These are phyloP conservation scores for Saccharomyces hybrid DNA, from an alignment of 1,139 yeast species.

Conservation along the genomic window DNA sequence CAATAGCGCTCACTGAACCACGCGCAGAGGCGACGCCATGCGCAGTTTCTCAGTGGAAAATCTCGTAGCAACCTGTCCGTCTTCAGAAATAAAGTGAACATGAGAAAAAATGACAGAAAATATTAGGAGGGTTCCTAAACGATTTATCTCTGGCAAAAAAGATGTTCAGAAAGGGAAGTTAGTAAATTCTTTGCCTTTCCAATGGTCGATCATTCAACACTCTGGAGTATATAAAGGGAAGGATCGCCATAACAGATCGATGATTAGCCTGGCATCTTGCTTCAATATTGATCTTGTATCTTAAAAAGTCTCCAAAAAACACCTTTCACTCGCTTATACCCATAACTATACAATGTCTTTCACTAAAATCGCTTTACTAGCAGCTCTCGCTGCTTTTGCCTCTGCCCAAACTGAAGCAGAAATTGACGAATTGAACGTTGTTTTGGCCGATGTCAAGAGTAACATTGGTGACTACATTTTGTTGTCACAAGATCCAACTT, in stretches of 20 bases:
- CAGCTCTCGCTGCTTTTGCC: conserved; percentile 3
- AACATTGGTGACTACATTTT: conserved; percentile 4
- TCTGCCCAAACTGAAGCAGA: conserved; percentile 2
- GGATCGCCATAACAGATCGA: neutral
- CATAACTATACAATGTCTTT: neutral
- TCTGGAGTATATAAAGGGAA: neutral
- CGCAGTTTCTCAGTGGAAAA: neutral
- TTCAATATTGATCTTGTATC: neutral
- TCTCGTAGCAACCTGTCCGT: neutral
- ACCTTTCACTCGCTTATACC: conserved; percentile 3
- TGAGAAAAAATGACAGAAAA: neutral
- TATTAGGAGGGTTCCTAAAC: neutral
- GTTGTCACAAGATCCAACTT: conserved; percentile 1
- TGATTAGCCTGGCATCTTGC: neutral
- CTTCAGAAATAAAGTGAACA: neutral
- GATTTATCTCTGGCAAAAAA: neutral
- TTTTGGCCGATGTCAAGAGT: conserved; percentile 2
- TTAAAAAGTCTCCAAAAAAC: neutral
- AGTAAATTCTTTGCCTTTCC: neutral
- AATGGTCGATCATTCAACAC: neutral
- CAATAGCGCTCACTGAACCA: neutral
- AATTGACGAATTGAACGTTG: conserved; percentile 5
- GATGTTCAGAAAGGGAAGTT: neutral
- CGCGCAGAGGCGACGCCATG: neutral
- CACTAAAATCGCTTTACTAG: conserved; percentile 1